Evolutionary conservation across 331 rosid species (phyloP), one percentile per base, ranked within the genome.

Genomic region (Spiraea crenata): DNA sequence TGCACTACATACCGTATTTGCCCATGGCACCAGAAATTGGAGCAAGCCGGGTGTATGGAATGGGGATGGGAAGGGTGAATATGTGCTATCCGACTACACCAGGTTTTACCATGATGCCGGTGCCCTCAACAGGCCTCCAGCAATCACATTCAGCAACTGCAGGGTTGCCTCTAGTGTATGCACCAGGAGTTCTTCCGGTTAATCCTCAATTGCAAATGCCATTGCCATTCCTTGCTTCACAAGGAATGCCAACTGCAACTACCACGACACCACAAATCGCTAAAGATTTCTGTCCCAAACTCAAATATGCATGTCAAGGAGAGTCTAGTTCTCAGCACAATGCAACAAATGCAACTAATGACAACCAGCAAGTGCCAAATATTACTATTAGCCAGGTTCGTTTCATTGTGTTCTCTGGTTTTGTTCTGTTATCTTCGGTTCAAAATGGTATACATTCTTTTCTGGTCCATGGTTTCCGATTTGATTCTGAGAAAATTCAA

Each of bases 11-110:
- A 60, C 48, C 49, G 14, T 48, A 35, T 16, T 4, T 64, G 12
- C 54, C 54, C 19, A 48, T 48, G 70, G 70, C 57, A 6, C 6
- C 35, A 7, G 57, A 25, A 14, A 51, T 62, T 35, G 70, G 56
- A 14, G 37, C 25, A 35, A 39, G 46, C 65, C 34, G 8, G 16
- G 25, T 7, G 6, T 38, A 60, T 60, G 69, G 54, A 13, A 46
- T 44, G 31, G 79, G 51, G 3, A 66, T 58, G 69, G 69, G 61
- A 39, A 67, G 15, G 69, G 3, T 49, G 15, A 48, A 54, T 47
- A 31, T 20, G 56, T 40, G 20, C 16, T 19, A 58, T 35, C 40
- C 34, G 20, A 41, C 31, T 25, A 25, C 61, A 47, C 17, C 54
- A 16, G 25, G 58, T 45, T 10, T 14, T 58, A 42, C 52, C 39